A percentile compares a stretch with the other conserved stretches of the same genome.
These are phyloP conservation scores for Melanogaster broomeanus DNA, from an alignment of 768 basidiomycete species.

Conservation along the genomic window DNA sequence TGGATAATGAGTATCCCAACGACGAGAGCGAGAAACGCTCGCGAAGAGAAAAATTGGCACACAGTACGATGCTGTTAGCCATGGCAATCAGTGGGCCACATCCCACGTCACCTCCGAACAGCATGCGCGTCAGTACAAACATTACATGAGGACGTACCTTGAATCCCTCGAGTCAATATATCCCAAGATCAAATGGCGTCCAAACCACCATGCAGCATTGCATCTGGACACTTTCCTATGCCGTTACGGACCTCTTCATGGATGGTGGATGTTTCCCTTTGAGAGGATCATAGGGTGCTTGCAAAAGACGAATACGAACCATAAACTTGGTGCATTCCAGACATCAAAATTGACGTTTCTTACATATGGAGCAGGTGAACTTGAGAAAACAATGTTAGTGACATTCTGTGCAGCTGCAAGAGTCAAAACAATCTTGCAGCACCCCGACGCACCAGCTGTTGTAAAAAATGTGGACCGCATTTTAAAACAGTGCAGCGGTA, in stretches of 20 bases:
- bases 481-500: not conserved
- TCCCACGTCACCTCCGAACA: conserved; percentile 17
- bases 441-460: not conserved
- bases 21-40: too few species aligned
- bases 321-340: too few species aligned
- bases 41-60: conserved; percentile 17
- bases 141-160: conserved; percentile 29
- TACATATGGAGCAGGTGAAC: too few species aligned
- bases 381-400: too few species aligned
- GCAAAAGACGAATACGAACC: conserved; percentile 25
- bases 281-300: conserved; percentile 28
- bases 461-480: not conserved
- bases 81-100: conserved; percentile 26
- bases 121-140: conserved; percentile 14
- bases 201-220: conserved; percentile 35
- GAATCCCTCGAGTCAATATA: conserved; percentile 18
- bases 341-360: too few species aligned
- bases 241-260: too few species aligned
- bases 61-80: conserved; percentile 33
- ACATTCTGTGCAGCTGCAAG: not conserved
- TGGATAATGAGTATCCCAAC: too few species aligned
- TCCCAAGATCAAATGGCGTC: conserved; percentile 15
- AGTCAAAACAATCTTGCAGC: not conserved
- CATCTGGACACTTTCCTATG: conserved; percentile 30
- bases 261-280: conserved; percentile 39